Percentiles rank a stretch among this genome's conserved stretches.
Evolutionary conservation across 2,329 filamentous ascomycete species (phyloP).

Genomic region (Clonostachys byssicola): DNA sequence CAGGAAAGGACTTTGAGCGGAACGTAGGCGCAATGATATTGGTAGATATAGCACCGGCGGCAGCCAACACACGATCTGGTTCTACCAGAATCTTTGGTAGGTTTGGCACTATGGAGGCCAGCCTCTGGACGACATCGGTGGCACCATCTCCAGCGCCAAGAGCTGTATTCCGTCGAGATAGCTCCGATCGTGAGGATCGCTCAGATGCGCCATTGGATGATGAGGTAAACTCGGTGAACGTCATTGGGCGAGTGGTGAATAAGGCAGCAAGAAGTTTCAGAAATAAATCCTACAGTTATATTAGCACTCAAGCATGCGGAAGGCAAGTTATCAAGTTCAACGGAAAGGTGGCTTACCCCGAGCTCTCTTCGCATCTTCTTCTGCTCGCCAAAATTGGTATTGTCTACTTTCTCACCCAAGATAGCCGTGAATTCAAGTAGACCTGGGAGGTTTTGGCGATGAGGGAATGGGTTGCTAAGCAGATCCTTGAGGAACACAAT

Average conservation of each 20-base stretch:
- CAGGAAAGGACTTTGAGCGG: conserved; percentile 80
- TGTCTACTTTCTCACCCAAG: conserved; percentile 91
- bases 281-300: conserved; percentile 69
- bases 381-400: conserved; percentile 96
- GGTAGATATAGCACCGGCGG: conserved; percentile 75
- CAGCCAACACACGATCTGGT: conserved; percentile 74
- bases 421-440: conserved; percentile 86
- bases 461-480: conserved; percentile 88
- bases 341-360: conserved; percentile 54
- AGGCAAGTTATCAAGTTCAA: neutral
- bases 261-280: conserved; percentile 84
- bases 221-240: conserved; percentile 55
- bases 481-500: conserved; percentile 87
- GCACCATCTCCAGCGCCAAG: conserved; percentile 41
- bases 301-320: neutral
- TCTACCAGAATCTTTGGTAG: conserved; percentile 82
- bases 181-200: conserved; percentile 26
- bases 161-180: conserved; percentile 28
- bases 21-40: conserved; percentile 80
- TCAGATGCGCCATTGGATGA: conserved; percentile 26
- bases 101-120: conserved; percentile 74
- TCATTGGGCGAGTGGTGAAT: conserved; percentile 82
- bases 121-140: conserved; percentile 75
- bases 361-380: conserved; percentile 86
- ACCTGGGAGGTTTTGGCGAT: conserved; percentile 82